These are phyloP conservation scores for Backusella luteola DNA, from an alignment of 192 early-diverging fungal genomes.

Conservation along the genomic window DNA sequence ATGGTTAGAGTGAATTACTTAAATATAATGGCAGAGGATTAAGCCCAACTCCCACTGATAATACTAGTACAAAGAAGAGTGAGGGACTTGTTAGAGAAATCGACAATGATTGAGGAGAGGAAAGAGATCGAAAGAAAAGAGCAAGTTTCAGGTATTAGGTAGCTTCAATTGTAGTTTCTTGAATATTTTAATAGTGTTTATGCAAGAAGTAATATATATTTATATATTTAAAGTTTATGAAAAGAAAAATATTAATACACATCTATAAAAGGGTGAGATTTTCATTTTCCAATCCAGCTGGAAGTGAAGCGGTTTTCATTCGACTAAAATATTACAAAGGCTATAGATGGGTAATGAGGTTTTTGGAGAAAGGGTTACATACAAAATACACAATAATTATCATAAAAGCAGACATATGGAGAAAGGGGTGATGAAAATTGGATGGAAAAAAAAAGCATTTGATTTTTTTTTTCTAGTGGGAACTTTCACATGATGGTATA, in stretches of 20 bases:
- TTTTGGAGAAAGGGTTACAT: background rate
- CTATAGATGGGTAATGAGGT: background rate
- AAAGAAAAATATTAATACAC: background rate
- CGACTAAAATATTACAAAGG: slow-evolving; percentile 1
- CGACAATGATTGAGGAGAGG: no score
- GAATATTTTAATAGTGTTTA: background rate
- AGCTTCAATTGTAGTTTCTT: no score
- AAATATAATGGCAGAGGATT: no score
- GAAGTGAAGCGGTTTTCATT: background rate
- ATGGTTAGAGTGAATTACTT: background rate
- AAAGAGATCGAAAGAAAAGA: no score
- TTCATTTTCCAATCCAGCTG: slow-evolving; percentile 1
- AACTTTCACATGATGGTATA: slow-evolving; percentile 4
- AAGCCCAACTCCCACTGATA: no score
- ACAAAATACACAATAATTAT: slow-evolving; percentile 1
- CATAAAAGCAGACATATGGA: background rate
- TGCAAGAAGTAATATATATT: background rate
- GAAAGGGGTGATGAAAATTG: background rate
- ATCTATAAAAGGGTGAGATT: background rate
- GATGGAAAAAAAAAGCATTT: background rate
- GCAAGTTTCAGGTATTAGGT: no score
- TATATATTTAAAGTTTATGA: slow-evolving; percentile 1
- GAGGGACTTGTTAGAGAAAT: no score
- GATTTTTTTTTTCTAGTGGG: background rate
- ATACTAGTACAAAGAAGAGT: no score